These are phyloP conservation scores for Geotrichum fermentans DNA, from an alignment of 1,139 yeast species.

Conservation along the genomic window DNA sequence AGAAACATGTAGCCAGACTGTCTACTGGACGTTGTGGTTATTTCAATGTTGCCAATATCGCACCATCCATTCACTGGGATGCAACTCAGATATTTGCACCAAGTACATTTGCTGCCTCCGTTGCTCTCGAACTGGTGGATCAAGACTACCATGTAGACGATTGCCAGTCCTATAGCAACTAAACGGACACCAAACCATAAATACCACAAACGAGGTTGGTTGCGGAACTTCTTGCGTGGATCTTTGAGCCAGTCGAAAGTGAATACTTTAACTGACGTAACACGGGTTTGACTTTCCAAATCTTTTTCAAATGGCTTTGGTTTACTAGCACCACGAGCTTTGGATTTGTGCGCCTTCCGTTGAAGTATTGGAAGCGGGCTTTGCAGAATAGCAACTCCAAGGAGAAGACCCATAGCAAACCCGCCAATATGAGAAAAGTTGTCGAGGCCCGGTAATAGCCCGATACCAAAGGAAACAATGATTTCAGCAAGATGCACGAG, in stretches of 20 bases:
- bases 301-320: neutral
- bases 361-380: slow-evolving; percentile 47
- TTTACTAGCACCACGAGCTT: neutral
- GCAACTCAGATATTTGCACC: slow-evolving; percentile 74
- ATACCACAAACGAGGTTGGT: slow-evolving; percentile 44
- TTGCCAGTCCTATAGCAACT: slow-evolving; percentile 44
- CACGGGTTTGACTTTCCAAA: too few species aligned
- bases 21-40: too few species aligned
- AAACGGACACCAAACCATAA: slow-evolving; percentile 51
- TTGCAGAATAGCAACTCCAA: slow-evolving; percentile 49
- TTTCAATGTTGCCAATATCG: slow-evolving; percentile 50
- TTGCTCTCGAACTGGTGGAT: slow-evolving; percentile 47
- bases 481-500: slow-evolving; percentile 53
- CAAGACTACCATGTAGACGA: slow-evolving; percentile 51
- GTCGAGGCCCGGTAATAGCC: slow-evolving; percentile 69
- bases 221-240: slow-evolving; percentile 24
- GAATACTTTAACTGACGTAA: too few species aligned
- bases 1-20: too few species aligned
- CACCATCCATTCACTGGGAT: slow-evolving; percentile 73
- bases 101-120: slow-evolving; percentile 49
- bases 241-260: slow-evolving; percentile 1
- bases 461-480: slow-evolving; percentile 56
- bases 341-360: neutral
- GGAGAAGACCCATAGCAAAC: slow-evolving; percentile 56
- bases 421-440: slow-evolving; percentile 78